phyloP scores from a whole-genome alignment of 495 filamentous ascomycete genomes.

The Aspergillus leporis region DNA sequence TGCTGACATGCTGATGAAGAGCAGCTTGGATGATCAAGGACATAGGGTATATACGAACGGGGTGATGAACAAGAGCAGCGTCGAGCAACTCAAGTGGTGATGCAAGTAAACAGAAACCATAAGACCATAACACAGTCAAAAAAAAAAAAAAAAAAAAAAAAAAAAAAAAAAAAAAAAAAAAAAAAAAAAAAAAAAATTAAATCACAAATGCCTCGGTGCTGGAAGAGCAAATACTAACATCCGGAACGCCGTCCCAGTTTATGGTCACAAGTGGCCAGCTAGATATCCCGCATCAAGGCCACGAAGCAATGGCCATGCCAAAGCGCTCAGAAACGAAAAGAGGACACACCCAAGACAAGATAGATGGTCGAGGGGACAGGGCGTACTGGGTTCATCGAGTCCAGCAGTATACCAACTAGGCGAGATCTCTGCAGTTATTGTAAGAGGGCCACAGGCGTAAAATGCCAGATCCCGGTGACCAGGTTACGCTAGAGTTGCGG shows the following conservation, averaged over 20 bases:
- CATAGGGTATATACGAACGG: slow-evolving; percentile 11
- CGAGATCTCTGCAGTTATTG: not conserved
- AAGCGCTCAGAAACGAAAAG: not conserved
- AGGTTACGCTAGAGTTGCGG: not conserved
- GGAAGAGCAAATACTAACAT: slow-evolving; percentile 21
- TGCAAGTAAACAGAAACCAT: slow-evolving; percentile 6
- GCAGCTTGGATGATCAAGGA: slow-evolving; percentile 2
- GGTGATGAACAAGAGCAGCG: slow-evolving; percentile 15
- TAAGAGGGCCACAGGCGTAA: slow-evolving; percentile 14
- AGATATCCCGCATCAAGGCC: slow-evolving; percentile 19
- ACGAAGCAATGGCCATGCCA: slow-evolving; percentile 6
- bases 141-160: slow-evolving; percentile 17
- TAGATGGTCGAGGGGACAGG: not conserved
- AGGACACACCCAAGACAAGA: not conserved
- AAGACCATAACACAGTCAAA: slow-evolving; percentile 16
- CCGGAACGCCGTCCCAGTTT: slow-evolving; percentile 21
- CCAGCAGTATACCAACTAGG: slow-evolving; percentile 25
- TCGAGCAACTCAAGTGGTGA: slow-evolving; percentile 15
- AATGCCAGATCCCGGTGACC: slow-evolving; percentile 5
- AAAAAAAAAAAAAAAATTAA: slow-evolving; percentile 15
- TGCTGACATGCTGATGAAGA: slow-evolving; percentile 1
- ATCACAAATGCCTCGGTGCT: slow-evolving; percentile 26
- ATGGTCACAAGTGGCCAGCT: slow-evolving; percentile 11
- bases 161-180: slow-evolving; percentile 20
- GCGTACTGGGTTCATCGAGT: slow-evolving; percentile 37